A percentile compares a stretch with the other conserved stretches of the same genome.
These are phyloP conservation scores for Aureobasidium vineae DNA, from an alignment of 2,329 filamentous ascomycete genomes.

Conservation along the genomic window DNA sequence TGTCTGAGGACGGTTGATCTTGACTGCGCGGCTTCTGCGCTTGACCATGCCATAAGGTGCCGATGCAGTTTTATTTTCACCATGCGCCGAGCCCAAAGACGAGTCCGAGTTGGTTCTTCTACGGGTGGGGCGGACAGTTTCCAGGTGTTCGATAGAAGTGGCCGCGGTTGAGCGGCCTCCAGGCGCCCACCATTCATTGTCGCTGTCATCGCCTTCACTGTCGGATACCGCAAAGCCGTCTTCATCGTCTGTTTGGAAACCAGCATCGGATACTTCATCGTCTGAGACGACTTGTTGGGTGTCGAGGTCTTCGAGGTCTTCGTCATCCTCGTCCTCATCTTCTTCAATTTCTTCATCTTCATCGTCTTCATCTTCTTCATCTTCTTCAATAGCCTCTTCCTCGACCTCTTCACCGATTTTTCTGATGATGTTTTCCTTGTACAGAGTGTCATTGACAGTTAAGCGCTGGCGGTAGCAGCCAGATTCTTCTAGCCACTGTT, in stretches of 20 bases:
- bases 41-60: constrained; percentile 42
- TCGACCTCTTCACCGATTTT: constrained; percentile 85
- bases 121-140: constrained; percentile 48
- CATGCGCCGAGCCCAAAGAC: constrained; percentile 51
- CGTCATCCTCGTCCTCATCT: constrained; percentile 34
- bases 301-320: constrained; percentile 42
- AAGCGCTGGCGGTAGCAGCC: constrained; percentile 66
- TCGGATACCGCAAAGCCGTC: constrained; percentile 69
- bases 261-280: constrained; percentile 55
- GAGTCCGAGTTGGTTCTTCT: constrained; percentile 51
- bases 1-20: constrained; percentile 31
- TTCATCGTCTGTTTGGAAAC: constrained; percentile 79
- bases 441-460: constrained; percentile 84
- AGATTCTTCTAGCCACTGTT: constrained; percentile 84
- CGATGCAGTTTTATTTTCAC: constrained; percentile 17
- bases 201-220: constrained; percentile 64
- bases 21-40: constrained; percentile 36
- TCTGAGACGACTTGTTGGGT: constrained; percentile 47
- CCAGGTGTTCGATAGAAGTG: constrained; percentile 54
- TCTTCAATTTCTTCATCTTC: constrained; percentile 61
- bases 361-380: constrained; percentile 50
- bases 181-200: constrained; percentile 68
- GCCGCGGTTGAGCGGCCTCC: constrained; percentile 52
- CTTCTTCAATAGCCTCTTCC: constrained; percentile 76
- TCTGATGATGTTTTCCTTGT: constrained; percentile 85